Conservation (phyloP, 768 basidiomycete genomes). For the Galerina marginata region DNA sequence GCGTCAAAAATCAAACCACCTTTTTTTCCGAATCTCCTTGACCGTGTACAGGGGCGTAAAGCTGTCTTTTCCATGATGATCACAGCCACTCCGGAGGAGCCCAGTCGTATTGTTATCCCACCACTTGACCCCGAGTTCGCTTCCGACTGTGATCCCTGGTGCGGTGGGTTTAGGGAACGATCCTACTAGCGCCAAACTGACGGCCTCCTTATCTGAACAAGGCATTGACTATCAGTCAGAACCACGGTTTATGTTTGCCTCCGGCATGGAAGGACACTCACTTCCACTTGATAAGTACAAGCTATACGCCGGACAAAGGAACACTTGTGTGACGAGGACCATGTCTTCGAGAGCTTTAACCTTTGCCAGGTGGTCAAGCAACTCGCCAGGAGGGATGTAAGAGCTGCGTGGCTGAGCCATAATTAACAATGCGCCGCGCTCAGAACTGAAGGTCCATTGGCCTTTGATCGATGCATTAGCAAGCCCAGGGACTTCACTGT, state of each 20-base stretch:
- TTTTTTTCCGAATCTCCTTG: background rate
- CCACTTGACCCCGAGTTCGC: background rate
- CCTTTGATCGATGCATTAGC: background rate
- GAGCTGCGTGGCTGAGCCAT: background rate
- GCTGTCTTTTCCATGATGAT: background rate
- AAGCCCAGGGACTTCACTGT: background rate
- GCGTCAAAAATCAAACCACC: too few relatives aligned
- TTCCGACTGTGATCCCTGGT: background rate
- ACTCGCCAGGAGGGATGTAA: background rate
- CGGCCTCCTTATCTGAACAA: background rate
- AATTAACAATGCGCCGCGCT: background rate
- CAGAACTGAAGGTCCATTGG: background rate
- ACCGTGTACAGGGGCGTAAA: background rate
- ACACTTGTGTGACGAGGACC: background rate
- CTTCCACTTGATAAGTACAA: background rate
- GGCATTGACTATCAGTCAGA: background rate
- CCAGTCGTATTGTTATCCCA: background rate
- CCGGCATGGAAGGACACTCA: background rate
- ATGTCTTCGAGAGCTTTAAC: conserved; percentile 1
- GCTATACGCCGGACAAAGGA: background rate
- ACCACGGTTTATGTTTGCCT: background rate
- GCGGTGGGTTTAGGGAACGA: background rate
- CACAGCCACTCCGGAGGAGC: background rate
- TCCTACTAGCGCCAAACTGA: background rate
- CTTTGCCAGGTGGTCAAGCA: background rate